phyloP scores from a whole-genome alignment of 163 green algal genomes.

The Volvox carteri region DNA sequence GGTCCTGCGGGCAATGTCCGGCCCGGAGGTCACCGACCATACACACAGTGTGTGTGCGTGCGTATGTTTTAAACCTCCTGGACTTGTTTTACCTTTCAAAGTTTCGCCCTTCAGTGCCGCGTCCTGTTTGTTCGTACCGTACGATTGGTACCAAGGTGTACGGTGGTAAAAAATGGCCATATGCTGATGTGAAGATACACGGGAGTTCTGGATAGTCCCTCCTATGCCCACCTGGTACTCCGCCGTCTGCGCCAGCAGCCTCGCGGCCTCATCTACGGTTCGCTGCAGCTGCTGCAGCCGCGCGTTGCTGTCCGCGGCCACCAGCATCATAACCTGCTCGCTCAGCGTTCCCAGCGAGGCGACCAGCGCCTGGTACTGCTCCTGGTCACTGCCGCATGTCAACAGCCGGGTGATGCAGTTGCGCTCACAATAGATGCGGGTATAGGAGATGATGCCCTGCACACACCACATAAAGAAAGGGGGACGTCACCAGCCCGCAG shows the following conservation, averaged over 20 bases:
- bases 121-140: no score
- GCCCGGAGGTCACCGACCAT: not conserved
- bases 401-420: slow-evolving; percentile 25
- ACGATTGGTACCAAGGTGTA: no score
- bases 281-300: slow-evolving; percentile 6
- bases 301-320: slow-evolving; percentile 25
- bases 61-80: not conserved
- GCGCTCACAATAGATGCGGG: not conserved
- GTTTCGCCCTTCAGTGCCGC: no score
- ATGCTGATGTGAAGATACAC: not conserved
- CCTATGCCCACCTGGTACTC: not conserved
- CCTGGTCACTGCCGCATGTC: not conserved
- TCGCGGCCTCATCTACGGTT: not conserved
- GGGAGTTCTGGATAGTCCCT: not conserved
- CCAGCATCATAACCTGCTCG: not conserved
- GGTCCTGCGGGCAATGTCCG: slow-evolving; percentile 19
- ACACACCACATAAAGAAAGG: not conserved
- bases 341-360: not conserved
- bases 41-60: not conserved
- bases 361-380: not conserved
- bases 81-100: no score
- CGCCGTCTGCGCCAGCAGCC: not conserved
- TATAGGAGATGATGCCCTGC: slow-evolving; percentile 14
- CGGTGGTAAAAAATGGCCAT: not conserved
- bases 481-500: not conserved